Percentiles rank a stretch among this genome's conserved stretches.
phyloP scores from a whole-genome alignment of 805 yeast genomes.

The Komagataella ulmi region DNA sequence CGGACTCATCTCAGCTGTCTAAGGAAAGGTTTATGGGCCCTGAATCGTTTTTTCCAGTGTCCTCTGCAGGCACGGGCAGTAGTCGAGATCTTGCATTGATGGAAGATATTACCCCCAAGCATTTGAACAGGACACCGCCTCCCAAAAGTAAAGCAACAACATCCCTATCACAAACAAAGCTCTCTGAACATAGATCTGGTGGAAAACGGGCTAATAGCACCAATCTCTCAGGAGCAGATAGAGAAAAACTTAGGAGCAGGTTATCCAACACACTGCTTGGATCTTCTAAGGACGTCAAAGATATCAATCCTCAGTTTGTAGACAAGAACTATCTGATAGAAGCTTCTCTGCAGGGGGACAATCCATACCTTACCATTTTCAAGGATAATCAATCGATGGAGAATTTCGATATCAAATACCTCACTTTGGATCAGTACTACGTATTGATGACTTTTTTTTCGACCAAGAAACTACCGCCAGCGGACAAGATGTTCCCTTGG shows the following conservation, averaged over 20 bases:
- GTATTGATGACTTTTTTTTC: not conserved
- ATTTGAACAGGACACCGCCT: not conserved
- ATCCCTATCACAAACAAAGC: not conserved
- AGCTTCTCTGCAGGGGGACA: not conserved
- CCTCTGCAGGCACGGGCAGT: not conserved
- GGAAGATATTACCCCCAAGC: not conserved
- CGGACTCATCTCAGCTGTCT: not conserved
- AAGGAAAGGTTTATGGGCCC: not conserved
- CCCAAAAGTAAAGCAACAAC: not conserved
- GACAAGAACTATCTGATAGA: not conserved
- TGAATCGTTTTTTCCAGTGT: not conserved
- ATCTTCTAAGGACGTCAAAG: not conserved
- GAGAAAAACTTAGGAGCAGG: not conserved
- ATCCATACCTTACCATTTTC: not conserved
- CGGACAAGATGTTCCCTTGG: conserved; percentile 77
- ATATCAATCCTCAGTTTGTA: not conserved
- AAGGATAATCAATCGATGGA: not conserved
- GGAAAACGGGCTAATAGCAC: not conserved
- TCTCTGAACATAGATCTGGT: not conserved
- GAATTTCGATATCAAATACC: not conserved
- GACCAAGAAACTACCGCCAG: conserved; percentile 34
- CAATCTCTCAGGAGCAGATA: not conserved
- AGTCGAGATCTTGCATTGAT: not conserved
- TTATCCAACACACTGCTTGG: not conserved
- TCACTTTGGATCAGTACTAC: not conserved